A percentile compares a stretch with the other conserved stretches of the same genome.
These are phyloP conservation scores for Phalaenopsis hybrid DNA, from an alignment of 116 monocot species.

Conservation along the genomic window DNA sequence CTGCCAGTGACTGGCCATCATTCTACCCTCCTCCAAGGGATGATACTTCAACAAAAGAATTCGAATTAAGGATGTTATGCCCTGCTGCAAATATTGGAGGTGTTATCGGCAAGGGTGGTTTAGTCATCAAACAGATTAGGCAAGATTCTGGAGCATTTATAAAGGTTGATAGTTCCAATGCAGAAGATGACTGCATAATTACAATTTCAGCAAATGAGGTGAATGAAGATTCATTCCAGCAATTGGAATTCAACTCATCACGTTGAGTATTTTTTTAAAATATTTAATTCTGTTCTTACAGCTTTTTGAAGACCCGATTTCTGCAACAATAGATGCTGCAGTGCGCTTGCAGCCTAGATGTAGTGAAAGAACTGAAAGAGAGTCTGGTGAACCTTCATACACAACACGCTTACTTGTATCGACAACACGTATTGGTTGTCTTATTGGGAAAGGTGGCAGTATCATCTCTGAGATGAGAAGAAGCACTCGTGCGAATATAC, in stretches of 20 bases:
- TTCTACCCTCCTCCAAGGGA: constrained; percentile 58
- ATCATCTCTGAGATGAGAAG: constrained; percentile 96
- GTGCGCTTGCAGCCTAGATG: constrained; percentile 83
- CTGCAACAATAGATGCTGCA: constrained; percentile 84
- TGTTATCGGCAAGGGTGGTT: constrained; percentile 96
- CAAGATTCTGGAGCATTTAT: constrained; percentile 91
- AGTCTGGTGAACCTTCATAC: constrained; percentile 55
- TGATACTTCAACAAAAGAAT: constrained; percentile 70
- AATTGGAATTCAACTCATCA: neutral
- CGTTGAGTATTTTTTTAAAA: neutral
- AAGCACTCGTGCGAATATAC: constrained; percentile 74
- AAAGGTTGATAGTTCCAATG: constrained; percentile 76
- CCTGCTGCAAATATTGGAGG: constrained; percentile 73
- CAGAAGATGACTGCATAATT: constrained; percentile 93
- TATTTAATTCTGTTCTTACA: constrained; percentile 15
- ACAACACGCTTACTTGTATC: constrained; percentile 91
- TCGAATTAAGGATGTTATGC: constrained; percentile 69
- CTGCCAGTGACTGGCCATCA: constrained; percentile 60
- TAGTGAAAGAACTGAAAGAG: constrained; percentile 82
- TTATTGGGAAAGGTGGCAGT: constrained; percentile 91
- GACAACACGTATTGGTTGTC: constrained; percentile 90
- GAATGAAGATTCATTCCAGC: neutral
- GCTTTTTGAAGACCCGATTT: constrained; percentile 86
- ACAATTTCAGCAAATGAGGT: constrained; percentile 88
- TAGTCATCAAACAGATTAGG: constrained; percentile 85